phyloP scores from a whole-genome alignment of 1,139 yeast species.

The Saccharomyces hybrid region DNA sequence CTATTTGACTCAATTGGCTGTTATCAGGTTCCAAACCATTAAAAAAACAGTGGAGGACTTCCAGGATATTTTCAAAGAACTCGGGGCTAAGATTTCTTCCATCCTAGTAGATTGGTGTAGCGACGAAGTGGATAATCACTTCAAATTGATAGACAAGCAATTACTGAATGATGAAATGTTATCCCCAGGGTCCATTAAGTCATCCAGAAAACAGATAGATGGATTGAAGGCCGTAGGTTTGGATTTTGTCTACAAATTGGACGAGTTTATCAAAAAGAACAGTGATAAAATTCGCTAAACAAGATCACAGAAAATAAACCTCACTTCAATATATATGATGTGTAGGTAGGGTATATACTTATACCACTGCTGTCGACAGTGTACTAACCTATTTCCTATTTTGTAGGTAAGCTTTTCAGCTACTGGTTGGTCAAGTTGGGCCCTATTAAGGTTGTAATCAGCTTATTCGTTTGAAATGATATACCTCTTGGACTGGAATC shows the following conservation, averaged over 20 bases:
- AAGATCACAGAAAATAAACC: not conserved
- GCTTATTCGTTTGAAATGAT: not conserved
- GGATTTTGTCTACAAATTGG: slow-evolving; percentile 46
- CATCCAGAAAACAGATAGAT: slow-evolving; percentile 50
- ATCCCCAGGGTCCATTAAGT: slow-evolving; percentile 44
- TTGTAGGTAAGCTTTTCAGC: not conserved
- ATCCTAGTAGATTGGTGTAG: slow-evolving; percentile 60
- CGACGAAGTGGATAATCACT: slow-evolving; percentile 55
- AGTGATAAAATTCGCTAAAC: slow-evolving; percentile 15
- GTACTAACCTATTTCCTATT: not conserved
- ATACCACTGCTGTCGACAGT: not conserved
- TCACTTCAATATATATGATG: not conserved
- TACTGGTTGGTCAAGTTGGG: not conserved
- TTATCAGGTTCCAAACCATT: slow-evolving; percentile 51
- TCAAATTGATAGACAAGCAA: slow-evolving; percentile 56
- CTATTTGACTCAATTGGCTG: slow-evolving; percentile 50
- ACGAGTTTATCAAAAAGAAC: slow-evolving; percentile 28
- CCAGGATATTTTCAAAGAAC: slow-evolving; percentile 38
- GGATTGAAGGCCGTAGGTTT: slow-evolving; percentile 61
- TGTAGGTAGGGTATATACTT: not conserved
- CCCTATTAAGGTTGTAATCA: not conserved
- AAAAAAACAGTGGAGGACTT: slow-evolving; percentile 43
- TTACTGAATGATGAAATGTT: slow-evolving; percentile 53
- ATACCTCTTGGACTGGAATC: not conserved
- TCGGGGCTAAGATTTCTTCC: slow-evolving; percentile 34